Conservation (phyloP, 2,329 filamentous ascomycete genomes). For the Exserohilum rostratum region DNA sequence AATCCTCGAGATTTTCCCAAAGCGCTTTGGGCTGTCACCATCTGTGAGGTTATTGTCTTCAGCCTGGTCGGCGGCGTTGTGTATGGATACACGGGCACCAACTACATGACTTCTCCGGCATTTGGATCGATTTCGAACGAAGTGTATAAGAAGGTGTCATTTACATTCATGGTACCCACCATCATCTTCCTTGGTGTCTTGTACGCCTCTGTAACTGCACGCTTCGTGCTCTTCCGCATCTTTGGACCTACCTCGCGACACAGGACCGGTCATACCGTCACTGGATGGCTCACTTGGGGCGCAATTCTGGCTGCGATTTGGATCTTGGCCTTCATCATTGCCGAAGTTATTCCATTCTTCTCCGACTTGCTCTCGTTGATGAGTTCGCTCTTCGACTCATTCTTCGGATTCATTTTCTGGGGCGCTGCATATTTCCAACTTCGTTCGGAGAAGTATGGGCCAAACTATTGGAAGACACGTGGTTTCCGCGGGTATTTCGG, state of each 20-base stretch:
- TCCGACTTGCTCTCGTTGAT: constrained; percentile 74
- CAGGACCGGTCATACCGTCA: constrained; percentile 77
- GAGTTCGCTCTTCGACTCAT: constrained; percentile 90
- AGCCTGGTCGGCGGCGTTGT: constrained; percentile 79
- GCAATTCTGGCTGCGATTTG: constrained; percentile 76
- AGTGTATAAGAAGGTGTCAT: constrained; percentile 83
- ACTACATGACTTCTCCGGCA: constrained; percentile 86
- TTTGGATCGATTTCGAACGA: constrained; percentile 81
- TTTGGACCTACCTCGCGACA: constrained; percentile 77
- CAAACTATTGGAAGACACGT: constrained; percentile 59
- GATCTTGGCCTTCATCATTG: constrained; percentile 90
- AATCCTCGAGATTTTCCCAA: constrained; percentile 84
- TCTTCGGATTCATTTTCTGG: constrained; percentile 97
- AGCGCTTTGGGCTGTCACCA: constrained; percentile 87
- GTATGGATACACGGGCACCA: constrained; percentile 85
- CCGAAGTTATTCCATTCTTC: constrained; percentile 94
- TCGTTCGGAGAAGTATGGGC: constrained; percentile 67
- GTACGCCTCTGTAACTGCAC: constrained; percentile 86
- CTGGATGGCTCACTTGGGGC: constrained; percentile 82
- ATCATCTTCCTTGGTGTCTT: constrained; percentile 90
- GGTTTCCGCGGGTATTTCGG: constrained; percentile 61
- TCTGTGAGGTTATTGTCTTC: constrained; percentile 86
- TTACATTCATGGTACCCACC: constrained; percentile 95
- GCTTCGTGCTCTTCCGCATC: constrained; percentile 89
- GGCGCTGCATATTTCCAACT: constrained; percentile 80